Evolutionary conservation across 192 early-diverging fungal genomes (phyloP).

Genomic region (Borealophlyctis nickersoniae): DNA sequence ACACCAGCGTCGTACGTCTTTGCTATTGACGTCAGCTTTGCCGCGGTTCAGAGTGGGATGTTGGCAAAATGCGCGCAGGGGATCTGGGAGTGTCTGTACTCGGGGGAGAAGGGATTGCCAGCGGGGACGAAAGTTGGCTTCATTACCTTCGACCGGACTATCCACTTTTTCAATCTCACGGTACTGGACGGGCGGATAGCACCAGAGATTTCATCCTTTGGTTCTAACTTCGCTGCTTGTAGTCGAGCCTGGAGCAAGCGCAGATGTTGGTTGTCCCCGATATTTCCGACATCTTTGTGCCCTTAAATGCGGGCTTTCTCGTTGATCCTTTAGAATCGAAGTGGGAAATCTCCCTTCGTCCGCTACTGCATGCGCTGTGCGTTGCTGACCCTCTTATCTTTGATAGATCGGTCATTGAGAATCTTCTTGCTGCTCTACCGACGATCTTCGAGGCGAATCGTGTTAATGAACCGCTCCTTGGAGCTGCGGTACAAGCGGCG

Average conservation of each 20-base stretch:
- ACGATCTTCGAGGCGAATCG: constrained; percentile 78
- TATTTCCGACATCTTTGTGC: constrained; percentile 90
- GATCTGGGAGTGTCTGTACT: constrained; percentile 69
- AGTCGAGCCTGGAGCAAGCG: constrained; percentile 66
- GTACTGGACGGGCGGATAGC: constrained; percentile 37
- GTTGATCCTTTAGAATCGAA: constrained; percentile 83
- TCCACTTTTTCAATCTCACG: constrained; percentile 94
- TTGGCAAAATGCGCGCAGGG: constrained; percentile 62
- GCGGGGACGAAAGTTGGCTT: constrained; percentile 68
- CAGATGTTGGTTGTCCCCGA: constrained; percentile 96
- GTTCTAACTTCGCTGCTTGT: no score
- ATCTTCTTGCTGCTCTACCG: constrained; percentile 77
- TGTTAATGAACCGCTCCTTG: constrained; percentile 70
- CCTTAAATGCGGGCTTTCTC: constrained; percentile 84
- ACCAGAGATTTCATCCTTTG: no score
- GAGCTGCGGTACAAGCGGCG: constrained; percentile 75
- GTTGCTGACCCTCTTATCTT: background rate
- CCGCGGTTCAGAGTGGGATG: constrained; percentile 80
- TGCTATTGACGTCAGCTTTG: constrained; percentile 94
- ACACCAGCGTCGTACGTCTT: constrained; percentile 76
- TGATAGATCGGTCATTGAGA: constrained; percentile 74
- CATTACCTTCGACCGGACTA: constrained; percentile 82
- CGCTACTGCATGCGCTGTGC: constrained; percentile 7
- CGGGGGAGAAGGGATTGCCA: constrained; percentile 30
- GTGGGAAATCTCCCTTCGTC: no score